phyloP scores from a whole-genome alignment of 2,329 filamentous ascomycete genomes.

The Aspergillus costaricaensis region DNA sequence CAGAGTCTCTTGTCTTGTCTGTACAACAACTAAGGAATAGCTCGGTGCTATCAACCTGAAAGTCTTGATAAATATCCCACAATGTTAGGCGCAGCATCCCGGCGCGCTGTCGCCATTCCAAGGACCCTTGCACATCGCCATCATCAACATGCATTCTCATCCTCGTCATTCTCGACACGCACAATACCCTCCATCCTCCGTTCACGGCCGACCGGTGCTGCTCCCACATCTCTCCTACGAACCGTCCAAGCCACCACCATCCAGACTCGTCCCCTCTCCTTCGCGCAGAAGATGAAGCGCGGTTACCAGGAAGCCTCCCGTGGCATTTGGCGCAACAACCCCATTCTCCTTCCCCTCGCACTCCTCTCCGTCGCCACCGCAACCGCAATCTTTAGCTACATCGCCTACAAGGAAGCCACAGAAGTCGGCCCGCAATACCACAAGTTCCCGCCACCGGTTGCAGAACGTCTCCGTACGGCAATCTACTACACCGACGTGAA shows the following conservation, averaged over 20 bases:
- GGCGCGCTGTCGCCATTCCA: slow-evolving; percentile 14
- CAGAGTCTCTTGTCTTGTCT: too few relatives aligned
- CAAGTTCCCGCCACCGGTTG: slow-evolving; percentile 48
- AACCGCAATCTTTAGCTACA: slow-evolving; percentile 40
- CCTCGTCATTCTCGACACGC: slow-evolving; percentile 10
- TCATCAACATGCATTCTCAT: slow-evolving; percentile 7
- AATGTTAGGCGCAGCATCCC: slow-evolving; percentile 23
- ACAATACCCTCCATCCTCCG: slow-evolving; percentile 2
- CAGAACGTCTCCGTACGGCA: slow-evolving; percentile 71
- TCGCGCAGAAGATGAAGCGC: slow-evolving; percentile 33
- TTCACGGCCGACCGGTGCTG: background rate
- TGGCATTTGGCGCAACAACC: slow-evolving; percentile 47
- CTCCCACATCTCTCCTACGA: slow-evolving; percentile 17
- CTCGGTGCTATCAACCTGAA: too few relatives aligned
- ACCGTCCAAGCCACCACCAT: slow-evolving; percentile 18
- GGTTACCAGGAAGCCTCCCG: slow-evolving; percentile 40
- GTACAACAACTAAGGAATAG: too few relatives aligned
- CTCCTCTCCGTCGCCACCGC: slow-evolving; percentile 42
- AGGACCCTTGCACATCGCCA: slow-evolving; percentile 3
- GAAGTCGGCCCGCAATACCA: slow-evolving; percentile 44
- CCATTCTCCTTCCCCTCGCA: slow-evolving; percentile 44
- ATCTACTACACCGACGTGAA: slow-evolving; percentile 82
- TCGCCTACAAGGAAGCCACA: slow-evolving; percentile 47
- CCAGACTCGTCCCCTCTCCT: slow-evolving; percentile 21
- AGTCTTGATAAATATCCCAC: background rate